Conservation (phyloP, 73 alveolate genomes). For the Symbiodinium natans region DNA sequence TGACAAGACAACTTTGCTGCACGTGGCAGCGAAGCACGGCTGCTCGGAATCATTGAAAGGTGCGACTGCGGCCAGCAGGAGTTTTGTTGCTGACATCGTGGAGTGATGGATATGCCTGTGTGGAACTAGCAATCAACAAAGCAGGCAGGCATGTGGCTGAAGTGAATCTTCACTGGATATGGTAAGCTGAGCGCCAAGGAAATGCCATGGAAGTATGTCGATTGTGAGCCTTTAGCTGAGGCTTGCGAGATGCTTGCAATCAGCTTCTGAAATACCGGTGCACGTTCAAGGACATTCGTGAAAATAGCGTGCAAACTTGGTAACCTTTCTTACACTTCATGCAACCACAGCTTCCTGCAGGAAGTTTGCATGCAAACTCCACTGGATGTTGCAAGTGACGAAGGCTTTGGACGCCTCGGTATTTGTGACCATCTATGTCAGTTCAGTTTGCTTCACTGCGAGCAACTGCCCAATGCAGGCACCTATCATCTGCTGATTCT, state of each 20-base stretch:
- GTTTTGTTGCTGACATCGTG: neutral
- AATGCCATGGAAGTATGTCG: too few relatives aligned
- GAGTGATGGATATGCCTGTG: neutral
- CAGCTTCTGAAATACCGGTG: constrained; percentile 5
- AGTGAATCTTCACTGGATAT: too few relatives aligned
- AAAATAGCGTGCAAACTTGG: too few relatives aligned
- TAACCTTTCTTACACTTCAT: too few relatives aligned
- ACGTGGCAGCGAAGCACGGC: constrained; percentile 21
- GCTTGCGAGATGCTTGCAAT: neutral
- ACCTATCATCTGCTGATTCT: neutral
- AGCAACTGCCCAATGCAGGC: neutral
- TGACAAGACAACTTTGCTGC: constrained; percentile 12
- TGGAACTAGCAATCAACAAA: too few relatives aligned
- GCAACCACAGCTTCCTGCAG: neutral
- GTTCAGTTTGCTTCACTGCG: too few relatives aligned
- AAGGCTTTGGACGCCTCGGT: neutral
- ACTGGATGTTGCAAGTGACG: constrained; percentile 3
- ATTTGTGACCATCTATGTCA: too few relatives aligned
- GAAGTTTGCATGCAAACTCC: neutral
- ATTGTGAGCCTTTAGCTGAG: too few relatives aligned
- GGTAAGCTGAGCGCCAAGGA: too few relatives aligned
- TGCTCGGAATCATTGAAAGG: neutral
- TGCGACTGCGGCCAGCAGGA: too few relatives aligned
- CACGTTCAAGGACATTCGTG: constrained; percentile 10
- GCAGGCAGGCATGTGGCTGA: too few relatives aligned